A percentile compares a stretch with the other conserved stretches of the same genome.
Conservation (phyloP, 352 stramenopile species). For the Peronosclerospora sorghi region DNA sequence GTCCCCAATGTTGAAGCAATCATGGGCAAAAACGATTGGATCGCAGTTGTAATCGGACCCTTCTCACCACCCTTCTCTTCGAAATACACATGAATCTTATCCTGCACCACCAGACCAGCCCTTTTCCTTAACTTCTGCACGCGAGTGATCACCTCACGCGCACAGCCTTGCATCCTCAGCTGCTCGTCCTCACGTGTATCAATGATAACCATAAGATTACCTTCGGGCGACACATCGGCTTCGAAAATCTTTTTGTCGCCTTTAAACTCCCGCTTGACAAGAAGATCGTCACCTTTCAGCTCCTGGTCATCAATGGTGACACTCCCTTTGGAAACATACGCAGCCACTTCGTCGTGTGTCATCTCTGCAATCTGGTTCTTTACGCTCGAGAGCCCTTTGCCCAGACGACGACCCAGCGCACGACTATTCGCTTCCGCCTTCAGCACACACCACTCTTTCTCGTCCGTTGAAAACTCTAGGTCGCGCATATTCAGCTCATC, state of each 20-base stretch:
- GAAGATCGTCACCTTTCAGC: slow-evolving; percentile 84
- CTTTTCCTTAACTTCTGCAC: slow-evolving; percentile 98
- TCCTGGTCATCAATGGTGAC: slow-evolving; percentile 75
- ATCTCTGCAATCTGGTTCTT: slow-evolving; percentile 65
- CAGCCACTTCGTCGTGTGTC: slow-evolving; percentile 59
- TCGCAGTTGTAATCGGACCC: slow-evolving; percentile 42
- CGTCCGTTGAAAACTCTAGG: slow-evolving; percentile 83
- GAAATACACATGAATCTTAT: slow-evolving; percentile 96
- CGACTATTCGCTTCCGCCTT: slow-evolving; percentile 93
- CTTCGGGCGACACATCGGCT: slow-evolving; percentile 76
- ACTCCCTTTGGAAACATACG: slow-evolving; percentile 57
- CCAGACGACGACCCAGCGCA: slow-evolving; percentile 91
- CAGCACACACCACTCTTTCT: slow-evolving; percentile 87
- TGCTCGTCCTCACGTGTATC: slow-evolving; percentile 93
- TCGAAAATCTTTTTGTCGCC: slow-evolving; percentile 88
- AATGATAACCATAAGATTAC: slow-evolving; percentile 91
- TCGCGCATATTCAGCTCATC: slow-evolving; percentile 96
- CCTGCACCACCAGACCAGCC: slow-evolving; percentile 88
- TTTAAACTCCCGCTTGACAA: slow-evolving; percentile 93
- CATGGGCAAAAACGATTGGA: slow-evolving; percentile 50
- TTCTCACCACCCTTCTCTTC: slow-evolving; percentile 49
- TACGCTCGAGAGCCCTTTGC: slow-evolving; percentile 94
- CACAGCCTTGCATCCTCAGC: slow-evolving; percentile 87
- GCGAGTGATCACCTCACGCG: slow-evolving; percentile 94
- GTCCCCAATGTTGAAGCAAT: slow-evolving; percentile 47